A percentile compares a stretch with the other conserved stretches of the same genome.
Evolutionary conservation across 2,329 filamentous ascomycete species (phyloP).

Genomic region (Westerdykella ornata): DNA sequence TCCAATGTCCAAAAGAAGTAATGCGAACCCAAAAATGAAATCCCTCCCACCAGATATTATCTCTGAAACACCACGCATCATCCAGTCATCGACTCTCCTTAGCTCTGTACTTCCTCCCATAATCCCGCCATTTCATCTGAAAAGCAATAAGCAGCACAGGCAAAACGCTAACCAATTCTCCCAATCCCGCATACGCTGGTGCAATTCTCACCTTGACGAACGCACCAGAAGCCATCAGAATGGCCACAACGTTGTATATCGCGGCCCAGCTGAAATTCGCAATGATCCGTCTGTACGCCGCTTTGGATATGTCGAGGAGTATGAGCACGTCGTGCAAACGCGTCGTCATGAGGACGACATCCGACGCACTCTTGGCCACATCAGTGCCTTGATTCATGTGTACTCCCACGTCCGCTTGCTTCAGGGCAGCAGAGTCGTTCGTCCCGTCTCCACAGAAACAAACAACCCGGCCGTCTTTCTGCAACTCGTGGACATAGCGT

Average conservation of each 20-base stretch:
- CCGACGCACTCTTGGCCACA: slow-evolving; percentile 59
- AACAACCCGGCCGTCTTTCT: slow-evolving; percentile 38
- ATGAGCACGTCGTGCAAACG: slow-evolving; percentile 51
- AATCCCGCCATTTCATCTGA: slow-evolving; percentile 39
- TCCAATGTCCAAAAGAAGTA: no score
- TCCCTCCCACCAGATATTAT: no score
- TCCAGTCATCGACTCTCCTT: slow-evolving; percentile 6
- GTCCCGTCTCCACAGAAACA: slow-evolving; percentile 73
- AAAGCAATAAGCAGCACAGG: slow-evolving; percentile 59
- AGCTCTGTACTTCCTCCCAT: slow-evolving; percentile 15
- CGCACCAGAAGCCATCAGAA: slow-evolving; percentile 57
- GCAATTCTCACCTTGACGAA: slow-evolving; percentile 51
- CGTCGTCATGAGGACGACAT: slow-evolving; percentile 60
- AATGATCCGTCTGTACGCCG: slow-evolving; percentile 38
- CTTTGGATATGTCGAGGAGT: slow-evolving; percentile 49
- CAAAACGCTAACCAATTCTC: slow-evolving; percentile 66
- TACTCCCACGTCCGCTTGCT: slow-evolving; percentile 63
- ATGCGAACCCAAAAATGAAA: no score
- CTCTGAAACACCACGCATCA: no score
- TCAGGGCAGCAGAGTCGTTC: slow-evolving; percentile 68
- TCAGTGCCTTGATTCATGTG: slow-evolving; percentile 57
- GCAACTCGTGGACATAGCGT: slow-evolving; percentile 42
- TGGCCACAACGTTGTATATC: slow-evolving; percentile 62
- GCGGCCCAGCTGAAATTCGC: slow-evolving; percentile 68
- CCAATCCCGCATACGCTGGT: slow-evolving; percentile 60